phyloP scores from a whole-genome alignment of 163 green algal species.

The Trebouxiophyceae sp. region DNA sequence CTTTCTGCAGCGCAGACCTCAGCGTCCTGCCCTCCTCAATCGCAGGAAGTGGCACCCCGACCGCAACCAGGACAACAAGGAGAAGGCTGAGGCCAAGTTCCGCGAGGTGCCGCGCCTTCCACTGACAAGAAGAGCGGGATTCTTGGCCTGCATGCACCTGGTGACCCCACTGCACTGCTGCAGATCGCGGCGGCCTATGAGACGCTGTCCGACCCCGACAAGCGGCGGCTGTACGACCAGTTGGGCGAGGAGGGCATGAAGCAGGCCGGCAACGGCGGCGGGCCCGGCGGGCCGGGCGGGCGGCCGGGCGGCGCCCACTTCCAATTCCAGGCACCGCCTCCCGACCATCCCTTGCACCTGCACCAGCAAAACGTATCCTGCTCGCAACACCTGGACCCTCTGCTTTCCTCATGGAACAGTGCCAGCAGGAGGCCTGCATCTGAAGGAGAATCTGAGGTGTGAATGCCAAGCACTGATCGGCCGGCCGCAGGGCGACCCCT shows the following conservation, averaged over 20 bases:
- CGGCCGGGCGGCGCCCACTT: constrained; percentile 36
- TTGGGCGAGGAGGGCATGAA: constrained; percentile 63
- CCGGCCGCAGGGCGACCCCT: constrained; percentile 57
- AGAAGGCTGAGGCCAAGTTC: constrained; percentile 72
- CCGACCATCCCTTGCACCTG: background rate
- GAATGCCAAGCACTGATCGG: too few relatives aligned
- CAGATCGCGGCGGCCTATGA: constrained; percentile 77
- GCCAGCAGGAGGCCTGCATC: background rate
- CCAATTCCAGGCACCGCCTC: constrained; percentile 38
- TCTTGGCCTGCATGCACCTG: background rate
- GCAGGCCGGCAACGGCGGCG: constrained; percentile 15
- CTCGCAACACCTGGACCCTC: background rate
- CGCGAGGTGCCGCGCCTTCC: constrained; percentile 25
- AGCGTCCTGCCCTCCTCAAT: too few relatives aligned
- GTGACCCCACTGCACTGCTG: too few relatives aligned
- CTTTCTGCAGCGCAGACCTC: too few relatives aligned
- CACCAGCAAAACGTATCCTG: too few relatives aligned
- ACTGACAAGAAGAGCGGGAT: too few relatives aligned
- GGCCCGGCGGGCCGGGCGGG: constrained; percentile 27
- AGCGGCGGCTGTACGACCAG: constrained; percentile 71
- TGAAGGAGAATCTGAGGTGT: background rate
- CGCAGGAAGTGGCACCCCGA: constrained; percentile 78
- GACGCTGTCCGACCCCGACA: constrained; percentile 65
- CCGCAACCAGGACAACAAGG: constrained; percentile 71
- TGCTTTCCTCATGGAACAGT: background rate